A percentile compares a stretch with the other conserved stretches of the same genome.
phyloP scores from a whole-genome alignment of 2,329 filamentous ascomycete species.

The Lasiodiplodia sp. region DNA sequence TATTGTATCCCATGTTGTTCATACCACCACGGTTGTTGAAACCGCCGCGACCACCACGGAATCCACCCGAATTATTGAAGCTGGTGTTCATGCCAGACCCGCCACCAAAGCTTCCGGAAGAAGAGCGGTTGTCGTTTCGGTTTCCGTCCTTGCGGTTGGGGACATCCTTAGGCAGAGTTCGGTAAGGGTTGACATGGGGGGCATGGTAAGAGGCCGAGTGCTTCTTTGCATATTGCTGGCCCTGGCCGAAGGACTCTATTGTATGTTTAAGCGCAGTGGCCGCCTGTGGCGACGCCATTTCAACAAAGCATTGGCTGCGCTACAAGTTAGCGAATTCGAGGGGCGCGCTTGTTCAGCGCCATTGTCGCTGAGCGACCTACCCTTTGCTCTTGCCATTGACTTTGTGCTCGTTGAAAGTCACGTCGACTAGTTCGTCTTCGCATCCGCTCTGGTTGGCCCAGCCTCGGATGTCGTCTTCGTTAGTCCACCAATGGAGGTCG shows the following conservation, averaged over 20 bases:
- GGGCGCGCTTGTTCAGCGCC: neutral
- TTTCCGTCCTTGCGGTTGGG: conserved; percentile 74
- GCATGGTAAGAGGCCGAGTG: conserved; percentile 77
- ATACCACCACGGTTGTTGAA: conserved; percentile 43
- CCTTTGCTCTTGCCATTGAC: conserved; percentile 99
- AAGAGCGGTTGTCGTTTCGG: conserved; percentile 62
- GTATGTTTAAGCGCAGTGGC: conserved; percentile 84
- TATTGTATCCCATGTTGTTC: conserved; percentile 49
- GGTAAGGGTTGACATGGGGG: conserved; percentile 83
- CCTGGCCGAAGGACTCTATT: conserved; percentile 71
- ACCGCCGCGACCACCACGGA: conserved; percentile 45
- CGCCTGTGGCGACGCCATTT: conserved; percentile 83
- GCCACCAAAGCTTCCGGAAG: conserved; percentile 45
- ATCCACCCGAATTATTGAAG: conserved; percentile 57
- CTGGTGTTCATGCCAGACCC: conserved; percentile 50
- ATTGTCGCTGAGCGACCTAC: conserved; percentile 58
- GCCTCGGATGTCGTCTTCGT: conserved; percentile 88
- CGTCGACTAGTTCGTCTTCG: conserved; percentile 86
- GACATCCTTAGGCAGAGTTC: conserved; percentile 87
- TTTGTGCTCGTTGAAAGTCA: conserved; percentile 98
- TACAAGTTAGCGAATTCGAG: conserved; percentile 1
- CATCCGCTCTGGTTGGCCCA: conserved; percentile 82
- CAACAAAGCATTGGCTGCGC: conserved; percentile 76
- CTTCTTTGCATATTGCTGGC: conserved; percentile 68
- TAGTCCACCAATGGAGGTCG: conserved; percentile 93